Base-by-base conservation (phyloP, 148 eudicot genomes). In the Heliamphora exappendiculata region DNA sequence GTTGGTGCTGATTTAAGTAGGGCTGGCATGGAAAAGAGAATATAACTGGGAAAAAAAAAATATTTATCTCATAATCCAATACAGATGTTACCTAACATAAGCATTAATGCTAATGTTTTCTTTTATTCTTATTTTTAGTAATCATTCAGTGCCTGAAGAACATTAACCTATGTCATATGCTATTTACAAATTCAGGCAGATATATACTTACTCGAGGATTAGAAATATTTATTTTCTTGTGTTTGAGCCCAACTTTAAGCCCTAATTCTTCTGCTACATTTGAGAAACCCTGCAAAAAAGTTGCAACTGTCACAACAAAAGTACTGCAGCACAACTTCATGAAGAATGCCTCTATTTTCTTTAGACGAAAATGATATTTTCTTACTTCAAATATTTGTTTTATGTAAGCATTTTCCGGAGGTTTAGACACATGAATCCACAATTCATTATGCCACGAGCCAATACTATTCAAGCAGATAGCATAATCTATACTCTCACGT, bases 341-440 rank as follows among this genome's bases (percentile, higher is more conserved):
- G 70, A 20, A 63, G 49, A 58, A 58, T 20, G 49, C 44, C 16
- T 28, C 31, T 24, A 44, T 4, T 54, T 31, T 34, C 41, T 11
- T 24, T 53, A 22, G 57, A 67, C 33, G 41, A 36, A 49, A 36
- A 24, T 42, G 8, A n/a, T n/a, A 53, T 11, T 73, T 75, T 67
- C 72, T 76, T 86, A 89, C 99, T 76, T 91, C 90, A 78, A 89
- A 95, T 65, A 95, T 89, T 82, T 93, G 96, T 79, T 95, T 92
- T 55, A 95, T 84, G 82, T 88, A 86, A 59, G 93, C 89, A 91
- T 95, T 92, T 76, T 95, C 99, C 33, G 99, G 96, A 87, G 99
- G 99, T 82, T 95, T 95, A 16, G 99, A 95, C 64, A 95, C 99
- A 86, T 95, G 99, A 75, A 95, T 80, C 92, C 91, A 91, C 81